Percentiles rank a stretch among this genome's conserved stretches.
These are phyloP conservation scores for Annulohypoxylon truncatum DNA, from an alignment of 2,329 filamentous ascomycete genomes.

Conservation along the genomic window DNA sequence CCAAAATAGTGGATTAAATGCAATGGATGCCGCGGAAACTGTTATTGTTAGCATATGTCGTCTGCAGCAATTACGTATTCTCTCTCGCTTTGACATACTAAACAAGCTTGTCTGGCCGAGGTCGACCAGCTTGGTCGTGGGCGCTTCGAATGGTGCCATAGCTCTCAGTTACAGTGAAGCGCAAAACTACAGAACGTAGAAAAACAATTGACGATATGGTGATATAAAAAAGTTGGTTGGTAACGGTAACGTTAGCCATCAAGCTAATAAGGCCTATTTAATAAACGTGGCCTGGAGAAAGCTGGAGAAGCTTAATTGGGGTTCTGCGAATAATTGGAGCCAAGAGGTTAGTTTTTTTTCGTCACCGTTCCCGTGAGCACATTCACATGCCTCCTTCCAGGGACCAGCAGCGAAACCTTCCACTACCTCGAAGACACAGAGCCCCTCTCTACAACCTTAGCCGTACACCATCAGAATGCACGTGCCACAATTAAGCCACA, in stretches of 20 bases:
- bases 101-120: slow-evolving; percentile 74
- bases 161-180: slow-evolving; percentile 2
- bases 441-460: slow-evolving; percentile 29
- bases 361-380: slow-evolving; percentile 18
- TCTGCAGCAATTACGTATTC: slow-evolving; percentile 15
- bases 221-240: neutral
- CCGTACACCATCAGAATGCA: slow-evolving; percentile 20
- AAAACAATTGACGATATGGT: neutral
- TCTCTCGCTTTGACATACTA: slow-evolving; percentile 60
- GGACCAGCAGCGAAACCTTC: neutral
- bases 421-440: slow-evolving; percentile 1
- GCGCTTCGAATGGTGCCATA: slow-evolving; percentile 55
- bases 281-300: slow-evolving; percentile 20
- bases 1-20: slow-evolving; percentile 99
- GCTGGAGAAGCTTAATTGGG: slow-evolving; percentile 18
- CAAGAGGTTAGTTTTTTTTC: slow-evolving; percentile 14
- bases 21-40: slow-evolving; percentile 86
- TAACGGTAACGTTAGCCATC: neutral
- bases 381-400: slow-evolving; percentile 13
- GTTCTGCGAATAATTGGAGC: slow-evolving; percentile 26
- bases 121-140: slow-evolving; percentile 65
- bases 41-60: slow-evolving; percentile 37
- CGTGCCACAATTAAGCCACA: slow-evolving; percentile 23
- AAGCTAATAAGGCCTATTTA: neutral
- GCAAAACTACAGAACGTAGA: neutral